These are phyloP conservation scores for Psidium friedrichsthalianum DNA, from an alignment of 345 rosid genomes.

Conservation along the genomic window DNA sequence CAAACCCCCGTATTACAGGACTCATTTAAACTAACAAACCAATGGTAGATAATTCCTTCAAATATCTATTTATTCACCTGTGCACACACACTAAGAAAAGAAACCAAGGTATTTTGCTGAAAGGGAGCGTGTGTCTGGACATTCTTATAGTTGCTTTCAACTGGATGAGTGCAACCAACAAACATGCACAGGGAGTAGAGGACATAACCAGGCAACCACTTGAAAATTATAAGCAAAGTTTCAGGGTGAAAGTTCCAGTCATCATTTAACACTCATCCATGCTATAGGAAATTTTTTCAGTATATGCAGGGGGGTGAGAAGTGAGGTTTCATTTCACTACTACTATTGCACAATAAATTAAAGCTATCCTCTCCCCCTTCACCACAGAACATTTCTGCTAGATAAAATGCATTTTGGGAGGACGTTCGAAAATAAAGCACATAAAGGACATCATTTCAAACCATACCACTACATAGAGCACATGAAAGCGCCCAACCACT, in stretches of 20 bases:
- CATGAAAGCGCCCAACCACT: background rate
- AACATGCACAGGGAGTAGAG: background rate
- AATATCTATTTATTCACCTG: background rate
- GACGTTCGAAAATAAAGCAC: background rate
- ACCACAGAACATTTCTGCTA: background rate
- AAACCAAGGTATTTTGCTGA: background rate
- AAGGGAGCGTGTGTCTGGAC: background rate
- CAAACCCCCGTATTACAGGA: background rate
- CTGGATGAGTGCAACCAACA: background rate
- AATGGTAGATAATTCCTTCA: background rate
- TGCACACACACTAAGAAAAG: background rate
- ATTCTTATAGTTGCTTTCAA: background rate
- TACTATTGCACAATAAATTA: too few species aligned
- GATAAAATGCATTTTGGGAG: background rate
- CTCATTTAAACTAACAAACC: background rate
- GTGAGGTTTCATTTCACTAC: background rate
- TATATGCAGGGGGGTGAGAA: background rate
- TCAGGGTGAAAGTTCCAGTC: background rate
- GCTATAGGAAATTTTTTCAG: background rate
- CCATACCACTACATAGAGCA: background rate
- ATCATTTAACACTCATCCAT: background rate
- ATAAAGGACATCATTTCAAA: background rate
- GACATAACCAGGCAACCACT: background rate
- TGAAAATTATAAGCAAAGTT: background rate
- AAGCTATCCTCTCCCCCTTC: too few species aligned